Conservation (phyloP, 2,329 filamentous ascomycete species). For the Aspergillus latus region DNA sequence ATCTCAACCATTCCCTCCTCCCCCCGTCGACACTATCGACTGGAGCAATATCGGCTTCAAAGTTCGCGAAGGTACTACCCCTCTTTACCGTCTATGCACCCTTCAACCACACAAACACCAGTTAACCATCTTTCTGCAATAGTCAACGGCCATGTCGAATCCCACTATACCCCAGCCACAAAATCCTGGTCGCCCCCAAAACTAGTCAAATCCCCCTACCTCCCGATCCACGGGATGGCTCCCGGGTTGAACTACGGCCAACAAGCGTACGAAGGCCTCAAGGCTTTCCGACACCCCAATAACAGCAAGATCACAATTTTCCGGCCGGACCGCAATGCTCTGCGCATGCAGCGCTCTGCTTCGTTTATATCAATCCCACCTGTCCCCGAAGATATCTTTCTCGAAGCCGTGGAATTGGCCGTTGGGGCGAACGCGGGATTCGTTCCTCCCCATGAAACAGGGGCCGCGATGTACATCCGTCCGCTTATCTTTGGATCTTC, state of each 20-base stretch:
- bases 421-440: conserved; percentile 86
- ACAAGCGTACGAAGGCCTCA: conserved; percentile 97
- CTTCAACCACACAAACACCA: neutral
- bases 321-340: conserved; percentile 80
- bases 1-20: conserved; percentile 32
- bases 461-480: conserved; percentile 88
- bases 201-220: conserved; percentile 79
- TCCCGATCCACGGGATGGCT: conserved; percentile 91
- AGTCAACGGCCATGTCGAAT: conserved; percentile 93
- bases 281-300: conserved; percentile 77
- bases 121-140: neutral
- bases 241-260: conserved; percentile 95
- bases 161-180: conserved; percentile 72
- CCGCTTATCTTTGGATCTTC: conserved; percentile 84
- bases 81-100: neutral
- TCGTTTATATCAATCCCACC: conserved; percentile 79
- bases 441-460: conserved; percentile 85
- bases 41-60: conserved; percentile 93
- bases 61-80: conserved; percentile 73
- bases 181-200: conserved; percentile 72
- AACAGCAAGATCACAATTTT: conserved; percentile 74
- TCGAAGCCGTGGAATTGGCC: conserved; percentile 73
- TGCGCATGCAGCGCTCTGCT: conserved; percentile 80
- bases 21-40: conserved; percentile 52
- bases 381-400: conserved; percentile 73